Evolutionary conservation across 31 red algal species (phyloP).

Genomic region (Asparagopsis taxiformis): DNA sequence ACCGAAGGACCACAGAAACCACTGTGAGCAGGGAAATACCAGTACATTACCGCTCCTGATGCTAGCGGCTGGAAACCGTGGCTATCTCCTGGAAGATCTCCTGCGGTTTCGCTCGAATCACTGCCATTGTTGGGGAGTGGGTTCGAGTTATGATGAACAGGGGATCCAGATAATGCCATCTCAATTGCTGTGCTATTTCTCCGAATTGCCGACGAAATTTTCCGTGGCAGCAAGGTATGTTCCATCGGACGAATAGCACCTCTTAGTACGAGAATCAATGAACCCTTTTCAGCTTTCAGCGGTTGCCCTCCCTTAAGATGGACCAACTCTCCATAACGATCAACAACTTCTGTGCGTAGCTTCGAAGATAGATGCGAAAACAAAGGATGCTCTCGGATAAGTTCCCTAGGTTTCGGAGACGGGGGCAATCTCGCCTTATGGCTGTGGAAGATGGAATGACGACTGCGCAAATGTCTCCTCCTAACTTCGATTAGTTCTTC

Average conservation of each 20-base stretch:
- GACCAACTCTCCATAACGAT: slow-evolving; percentile 55
- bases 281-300: slow-evolving; percentile 49
- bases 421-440: slow-evolving; percentile 12
- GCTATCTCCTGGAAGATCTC: slow-evolving; percentile 11
- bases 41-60: slow-evolving; percentile 70
- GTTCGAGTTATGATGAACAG: background rate
- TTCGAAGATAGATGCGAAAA: slow-evolving; percentile 35
- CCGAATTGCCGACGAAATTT: slow-evolving; percentile 1
- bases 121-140: background rate
- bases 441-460: slow-evolving; percentile 50
- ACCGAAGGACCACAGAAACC: slow-evolving; percentile 67
- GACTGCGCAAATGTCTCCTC: slow-evolving; percentile 36
- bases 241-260: slow-evolving; percentile 65
- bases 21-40: slow-evolving; percentile 73
- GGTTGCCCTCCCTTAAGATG: slow-evolving; percentile 61
- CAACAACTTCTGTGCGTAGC: slow-evolving; percentile 45
- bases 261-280: slow-evolving; percentile 57
- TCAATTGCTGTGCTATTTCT: slow-evolving; percentile 2
- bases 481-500: slow-evolving; percentile 76
- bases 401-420: slow-evolving; percentile 36
- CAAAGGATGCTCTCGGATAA: slow-evolving; percentile 56
- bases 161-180: background rate
- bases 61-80: slow-evolving; percentile 23
- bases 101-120: slow-evolving; percentile 17
- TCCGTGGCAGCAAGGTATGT: slow-evolving; percentile 31